Conservation (phyloP, 1,284 basidiomycete genomes). For the Fomitopsis palustris region DNA sequence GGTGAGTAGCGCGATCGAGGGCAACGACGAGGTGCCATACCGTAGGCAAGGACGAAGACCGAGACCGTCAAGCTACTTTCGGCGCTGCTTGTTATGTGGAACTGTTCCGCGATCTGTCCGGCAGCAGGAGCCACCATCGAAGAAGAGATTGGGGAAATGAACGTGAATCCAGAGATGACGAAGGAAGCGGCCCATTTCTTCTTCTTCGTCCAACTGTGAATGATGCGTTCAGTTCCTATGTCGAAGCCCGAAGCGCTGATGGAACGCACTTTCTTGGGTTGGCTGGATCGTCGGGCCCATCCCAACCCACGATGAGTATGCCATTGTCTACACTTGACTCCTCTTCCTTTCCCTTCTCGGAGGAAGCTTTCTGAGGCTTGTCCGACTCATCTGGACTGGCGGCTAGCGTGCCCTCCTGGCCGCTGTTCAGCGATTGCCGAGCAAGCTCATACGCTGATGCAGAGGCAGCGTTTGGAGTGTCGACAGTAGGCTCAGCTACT, state of each 20-base stretch:
- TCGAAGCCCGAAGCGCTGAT: neutral
- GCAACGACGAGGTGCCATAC: conserved; percentile 24
- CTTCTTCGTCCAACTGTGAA: conserved; percentile 45
- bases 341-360: conserved; percentile 8
- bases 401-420: neutral
- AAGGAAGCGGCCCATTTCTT: conserved; percentile 58
- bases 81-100: conserved; percentile 46
- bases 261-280: conserved; percentile 57
- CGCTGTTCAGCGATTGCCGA: neutral
- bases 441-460: neutral
- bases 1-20: neutral
- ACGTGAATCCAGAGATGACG: conserved; percentile 55
- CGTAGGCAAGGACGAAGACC: conserved; percentile 64
- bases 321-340: neutral
- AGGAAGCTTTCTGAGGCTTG: neutral
- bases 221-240: neutral
- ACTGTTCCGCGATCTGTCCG: conserved; percentile 44
- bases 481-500: neutral
- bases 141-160: conserved; percentile 58
- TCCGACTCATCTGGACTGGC: neutral
- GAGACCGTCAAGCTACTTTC: conserved; percentile 56
- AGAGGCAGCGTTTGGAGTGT: neutral
- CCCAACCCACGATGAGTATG: conserved; percentile 48
- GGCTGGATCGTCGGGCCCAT: conserved; percentile 49
- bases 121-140: conserved; percentile 68